phyloP scores from a whole-genome alignment of 2,329 filamentous ascomycete species.

The Bipolaris cookei region DNA sequence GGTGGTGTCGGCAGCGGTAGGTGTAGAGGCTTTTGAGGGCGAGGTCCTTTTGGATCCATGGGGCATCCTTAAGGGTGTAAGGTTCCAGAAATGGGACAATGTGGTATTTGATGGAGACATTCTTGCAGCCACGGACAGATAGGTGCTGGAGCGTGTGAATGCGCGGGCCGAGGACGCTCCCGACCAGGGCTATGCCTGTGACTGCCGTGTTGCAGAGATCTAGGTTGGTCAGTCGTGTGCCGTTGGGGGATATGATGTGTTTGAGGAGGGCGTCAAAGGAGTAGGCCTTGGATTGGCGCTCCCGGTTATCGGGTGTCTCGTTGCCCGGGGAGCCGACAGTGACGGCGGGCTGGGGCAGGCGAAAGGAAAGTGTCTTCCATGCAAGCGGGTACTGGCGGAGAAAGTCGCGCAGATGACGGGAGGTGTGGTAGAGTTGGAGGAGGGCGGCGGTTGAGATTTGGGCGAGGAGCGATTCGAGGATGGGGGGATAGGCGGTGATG shows the following conservation, averaged over 20 bases:
- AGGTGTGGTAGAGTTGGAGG: slow-evolving; percentile 65
- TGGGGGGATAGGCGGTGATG: slow-evolving; percentile 62
- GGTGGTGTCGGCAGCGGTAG: slow-evolving; percentile 67
- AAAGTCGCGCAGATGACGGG: slow-evolving; percentile 61
- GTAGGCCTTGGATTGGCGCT: slow-evolving; percentile 63
- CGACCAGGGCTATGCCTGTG: slow-evolving; percentile 62
- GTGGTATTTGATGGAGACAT: slow-evolving; percentile 69
- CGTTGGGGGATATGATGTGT: slow-evolving; percentile 63
- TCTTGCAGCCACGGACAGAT: slow-evolving; percentile 67
- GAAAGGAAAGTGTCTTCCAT: slow-evolving; percentile 67
- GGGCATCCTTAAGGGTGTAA: slow-evolving; percentile 51
- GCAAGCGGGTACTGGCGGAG: slow-evolving; percentile 64
- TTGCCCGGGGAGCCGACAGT: slow-evolving; percentile 48
- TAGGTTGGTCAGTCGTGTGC: slow-evolving; percentile 61
- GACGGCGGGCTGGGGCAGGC: slow-evolving; percentile 54
- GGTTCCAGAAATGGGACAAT: slow-evolving; percentile 63
- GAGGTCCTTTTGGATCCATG: slow-evolving; percentile 54
- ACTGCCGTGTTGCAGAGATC: slow-evolving; percentile 68
- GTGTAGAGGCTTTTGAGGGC: slow-evolving; percentile 66
- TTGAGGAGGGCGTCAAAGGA: slow-evolving; percentile 64
- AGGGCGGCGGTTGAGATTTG: slow-evolving; percentile 63
- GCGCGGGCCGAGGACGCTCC: slow-evolving; percentile 61
- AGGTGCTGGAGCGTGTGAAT: slow-evolving; percentile 64
- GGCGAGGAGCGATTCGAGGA: slow-evolving; percentile 64
- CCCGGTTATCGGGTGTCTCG: slow-evolving; percentile 49